A percentile compares a stretch with the other conserved stretches of the same genome.
Evolutionary conservation across 257 asterid species (phyloP).

Genomic region (Nicotiana undulata): DNA sequence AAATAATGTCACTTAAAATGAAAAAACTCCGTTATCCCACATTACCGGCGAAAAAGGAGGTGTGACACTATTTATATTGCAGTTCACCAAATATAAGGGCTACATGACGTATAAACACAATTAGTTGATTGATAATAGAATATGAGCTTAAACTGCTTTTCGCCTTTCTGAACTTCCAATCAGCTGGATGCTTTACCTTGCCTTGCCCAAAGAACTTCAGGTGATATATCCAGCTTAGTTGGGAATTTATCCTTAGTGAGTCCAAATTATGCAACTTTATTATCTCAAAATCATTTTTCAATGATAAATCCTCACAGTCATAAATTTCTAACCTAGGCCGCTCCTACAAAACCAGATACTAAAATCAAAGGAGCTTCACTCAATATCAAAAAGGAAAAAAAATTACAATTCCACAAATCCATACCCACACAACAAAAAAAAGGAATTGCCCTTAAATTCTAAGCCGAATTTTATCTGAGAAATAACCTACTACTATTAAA

Average conservation of each 20-base stretch:
- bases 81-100: background rate
- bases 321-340: background rate
- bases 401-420: background rate
- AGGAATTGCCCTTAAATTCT: background rate
- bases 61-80: background rate
- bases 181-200: too few species aligned
- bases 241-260: background rate
- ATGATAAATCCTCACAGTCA: background rate
- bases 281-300: background rate
- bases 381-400: background rate
- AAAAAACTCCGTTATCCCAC: too few species aligned
- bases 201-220: too few species aligned
- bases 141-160: background rate
- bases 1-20: too few species aligned
- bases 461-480: background rate
- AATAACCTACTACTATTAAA: background rate
- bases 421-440: background rate
- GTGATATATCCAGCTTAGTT: background rate
- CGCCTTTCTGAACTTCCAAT: background rate
- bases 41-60: too few species aligned
- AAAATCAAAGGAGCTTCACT: background rate
- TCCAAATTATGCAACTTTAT: background rate
- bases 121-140: background rate
- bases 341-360: background rate
- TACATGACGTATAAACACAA: background rate